Base-by-base conservation (phyloP, 2,329 filamentous ascomycete species). In the Diplodia intermedia region DNA sequence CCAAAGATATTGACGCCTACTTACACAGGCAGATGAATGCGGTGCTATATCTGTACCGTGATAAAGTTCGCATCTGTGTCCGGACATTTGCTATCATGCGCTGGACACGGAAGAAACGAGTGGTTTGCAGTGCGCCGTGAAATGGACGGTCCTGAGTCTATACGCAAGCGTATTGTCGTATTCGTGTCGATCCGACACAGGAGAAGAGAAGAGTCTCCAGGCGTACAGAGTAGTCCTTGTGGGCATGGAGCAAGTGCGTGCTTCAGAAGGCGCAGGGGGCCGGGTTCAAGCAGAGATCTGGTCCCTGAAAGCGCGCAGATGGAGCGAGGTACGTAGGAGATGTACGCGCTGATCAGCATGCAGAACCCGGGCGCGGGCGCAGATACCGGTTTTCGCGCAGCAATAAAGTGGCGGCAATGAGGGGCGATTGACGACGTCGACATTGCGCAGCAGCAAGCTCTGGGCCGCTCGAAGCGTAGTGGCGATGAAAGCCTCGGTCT, bases 261-360 rank as follows among this genome's bases (percentile, higher is more conserved):
- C 18, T 6, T 4, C 9, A n/a, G 26, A n/a, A 36, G 43, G 43
- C 29, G 43, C 60, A 43, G 29, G 43, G 18, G 23, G 26, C 11
- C 43, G 31, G 5, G n/a, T 20, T 11, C 20, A 12, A 38, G 31
- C 29, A 52, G n/a, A 52, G 29, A 52, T 52, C 47, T 63, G 29
- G 47, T 63, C 60, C 47, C 60, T 63, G 43, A 52, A 52, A 23
- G 15, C 29, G 43, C 31, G 29, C 36, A 23, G 29, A 43, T 33
- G 31, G n/a, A 40, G 20, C n/a, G 47, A 31, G 26, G 26, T 26
- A 26, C 26, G 26, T 26, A 26, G 43, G 5, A 26, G 43, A 40
- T 49, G 31, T 33, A 63, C 15, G 29, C 43, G 20, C 31, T 14
- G 40, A 52, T 63, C 56, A 14, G 38, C 26, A 15, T 11, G n/a